A percentile compares a stretch with the other conserved stretches of the same genome.
Conservation (phyloP, 2,329 filamentous ascomycete genomes). For the Pseudogymnoascus sp. region DNA sequence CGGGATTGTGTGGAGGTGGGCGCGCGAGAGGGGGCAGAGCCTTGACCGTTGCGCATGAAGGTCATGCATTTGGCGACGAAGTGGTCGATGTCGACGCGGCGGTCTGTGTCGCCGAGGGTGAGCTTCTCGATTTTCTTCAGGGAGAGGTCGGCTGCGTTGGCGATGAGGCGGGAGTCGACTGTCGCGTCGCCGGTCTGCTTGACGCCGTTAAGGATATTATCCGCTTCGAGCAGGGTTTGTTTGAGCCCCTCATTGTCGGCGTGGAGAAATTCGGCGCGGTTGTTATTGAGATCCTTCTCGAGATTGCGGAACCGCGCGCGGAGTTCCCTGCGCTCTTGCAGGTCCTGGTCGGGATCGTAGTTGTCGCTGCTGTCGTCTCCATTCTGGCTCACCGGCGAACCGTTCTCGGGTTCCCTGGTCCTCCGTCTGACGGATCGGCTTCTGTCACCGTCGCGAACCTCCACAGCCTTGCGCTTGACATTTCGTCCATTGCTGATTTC, state of each 20-base stretch:
- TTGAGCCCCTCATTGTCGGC: constrained; percentile 57
- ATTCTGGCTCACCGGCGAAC: background rate
- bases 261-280: constrained; percentile 63
- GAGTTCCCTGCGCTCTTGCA: constrained; percentile 63
- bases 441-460: background rate
- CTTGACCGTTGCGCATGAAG: constrained; percentile 68
- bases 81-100: constrained; percentile 81
- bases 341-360: constrained; percentile 79
- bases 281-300: constrained; percentile 53
- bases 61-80: constrained; percentile 84
- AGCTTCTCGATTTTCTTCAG: constrained; percentile 71
- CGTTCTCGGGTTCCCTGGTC: background rate
- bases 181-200: constrained; percentile 87
- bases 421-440: background rate
- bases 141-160: constrained; percentile 71
- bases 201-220: constrained; percentile 59
- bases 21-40: constrained; percentile 46
- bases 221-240: constrained; percentile 58
- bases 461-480: constrained; percentile 16
- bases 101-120: constrained; percentile 62
- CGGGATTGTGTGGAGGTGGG: constrained; percentile 34
- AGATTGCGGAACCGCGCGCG: constrained; percentile 65
- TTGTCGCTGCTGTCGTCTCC: constrained; percentile 33
- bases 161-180: constrained; percentile 79
- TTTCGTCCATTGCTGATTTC: background rate